Evolutionary conservation across 2,329 filamentous ascomycete species (phyloP), one percentile per base, ranked within the genome.

Genomic region (Epichloe sp.): DNA sequence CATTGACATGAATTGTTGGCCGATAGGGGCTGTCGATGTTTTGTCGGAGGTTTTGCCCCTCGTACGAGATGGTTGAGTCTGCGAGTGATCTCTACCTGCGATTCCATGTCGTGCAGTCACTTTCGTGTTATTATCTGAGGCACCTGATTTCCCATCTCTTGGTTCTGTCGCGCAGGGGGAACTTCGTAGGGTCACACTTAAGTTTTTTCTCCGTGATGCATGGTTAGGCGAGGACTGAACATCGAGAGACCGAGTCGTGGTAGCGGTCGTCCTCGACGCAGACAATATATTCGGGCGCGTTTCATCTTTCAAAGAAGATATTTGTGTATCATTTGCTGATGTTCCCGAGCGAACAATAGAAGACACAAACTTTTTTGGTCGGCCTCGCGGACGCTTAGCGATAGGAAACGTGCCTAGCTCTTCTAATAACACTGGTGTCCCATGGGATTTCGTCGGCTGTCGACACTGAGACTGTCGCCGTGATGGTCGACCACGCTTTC

Each of bases 1-100:
- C 72, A 81, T 73, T 5, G 78, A 80, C 66, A 80, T 67, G 46
- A 75, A 70, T 11, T 66, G 62, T 11, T 59, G 59, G 44, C 59
- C 56, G 34, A 52, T 15, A 21, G 47, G 31, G 17, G 31, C n/a
- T 47, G 26, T 41, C 11, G 7, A 44, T 41, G n/a, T 14, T 41
- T 40, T 12, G 44, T 36, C 19, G 19, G 15, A 41, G 14, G 17
- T 5, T 40, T 31, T 37, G 19, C 36, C 40, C 35, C 15, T 45
- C 54, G 44, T 17, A 49, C 48, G 10, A 26, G 41, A 38, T 26
- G 34, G 10, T 17, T 14, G 41, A 36, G 15, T 44, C 35, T 11
- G 36, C 14, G 12, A 31, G 7, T 31, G 40, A 35, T 26, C 19
- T 17, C 26, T 17, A 14, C 15, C 21, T 26, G 48, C 15, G 19